These are phyloP conservation scores for Pseudonectria foliicola DNA, from an alignment of 2,329 filamentous ascomycete genomes.

Conservation along the genomic window DNA sequence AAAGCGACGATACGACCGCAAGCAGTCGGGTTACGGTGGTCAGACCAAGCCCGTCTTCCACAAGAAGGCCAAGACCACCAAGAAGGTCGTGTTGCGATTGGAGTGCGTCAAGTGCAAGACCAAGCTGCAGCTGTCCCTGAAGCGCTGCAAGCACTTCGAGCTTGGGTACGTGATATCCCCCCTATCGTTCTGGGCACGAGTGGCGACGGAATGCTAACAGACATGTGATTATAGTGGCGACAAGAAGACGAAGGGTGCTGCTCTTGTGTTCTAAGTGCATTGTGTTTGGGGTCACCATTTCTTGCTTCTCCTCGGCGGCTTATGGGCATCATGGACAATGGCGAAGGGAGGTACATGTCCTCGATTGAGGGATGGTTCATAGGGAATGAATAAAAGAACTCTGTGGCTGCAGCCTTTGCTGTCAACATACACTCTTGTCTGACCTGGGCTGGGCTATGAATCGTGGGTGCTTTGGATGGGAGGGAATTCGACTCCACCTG, in stretches of 20 bases:
- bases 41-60: slow-evolving; percentile 99
- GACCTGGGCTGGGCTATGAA: no score
- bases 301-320: slow-evolving; percentile 38
- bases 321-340: slow-evolving; percentile 42
- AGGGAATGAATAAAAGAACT: slow-evolving; percentile 36
- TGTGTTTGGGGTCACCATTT: slow-evolving; percentile 36
- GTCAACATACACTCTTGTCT: no score
- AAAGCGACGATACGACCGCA: slow-evolving; percentile 99
- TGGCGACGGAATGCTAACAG: slow-evolving; percentile 32
- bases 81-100: slow-evolving; percentile 98
- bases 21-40: slow-evolving; percentile 99
- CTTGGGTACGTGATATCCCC: slow-evolving; percentile 71
- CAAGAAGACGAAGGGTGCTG: slow-evolving; percentile 99
- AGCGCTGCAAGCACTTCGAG: slow-evolving; percentile 99
- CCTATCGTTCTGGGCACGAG: no score
- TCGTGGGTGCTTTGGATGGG: no score
- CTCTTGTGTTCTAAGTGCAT: slow-evolving; percentile 92
- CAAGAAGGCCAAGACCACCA: slow-evolving; percentile 99
- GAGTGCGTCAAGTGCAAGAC: slow-evolving; percentile 98
- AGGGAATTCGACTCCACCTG: no score
- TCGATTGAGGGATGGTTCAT: slow-evolving; percentile 37
- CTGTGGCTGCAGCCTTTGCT: slow-evolving; percentile 17
- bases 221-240: slow-evolving; percentile 66
- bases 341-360: slow-evolving; percentile 41
- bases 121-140: slow-evolving; percentile 94